Base-by-base conservation (phyloP, 2,329 filamentous ascomycete species). In the Zasmidium citrigriseum region DNA sequence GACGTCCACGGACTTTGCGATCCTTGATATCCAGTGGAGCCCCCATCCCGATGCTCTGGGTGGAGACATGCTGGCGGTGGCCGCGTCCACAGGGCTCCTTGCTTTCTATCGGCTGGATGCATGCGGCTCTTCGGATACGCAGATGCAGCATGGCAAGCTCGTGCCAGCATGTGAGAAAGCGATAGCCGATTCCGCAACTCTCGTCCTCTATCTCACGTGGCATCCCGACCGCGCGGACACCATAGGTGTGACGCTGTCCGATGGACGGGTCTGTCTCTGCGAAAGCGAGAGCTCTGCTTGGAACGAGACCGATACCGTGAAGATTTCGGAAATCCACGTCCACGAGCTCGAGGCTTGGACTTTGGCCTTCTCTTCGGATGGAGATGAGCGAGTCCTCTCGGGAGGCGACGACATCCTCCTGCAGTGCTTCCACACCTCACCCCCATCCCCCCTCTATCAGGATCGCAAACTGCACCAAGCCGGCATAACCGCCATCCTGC, bases 1-100 rank as follows among this genome's bases (percentile, higher is more conserved):
- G 16, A 38, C 60, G 21, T 49, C 61, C 54, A 66, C 68, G 64
- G 58, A 65, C 51, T 60, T 56, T 57, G 54, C 61, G 14, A 62
- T 97, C 24, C 82, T 97, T 54, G 93, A 97, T 71, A 78, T 97
- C 25, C 90, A 93, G 66, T 98, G 97, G 73, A 85, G 88, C 60
- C 85, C 83, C 1, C 70, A 75, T 52, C 72, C 79, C 50, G 52
- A 60, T 1, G 25, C 4, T 21, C 46, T 41, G 44, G 53, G 48
- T 56, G 55, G 46, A 74, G 51, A 80, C 27, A 76, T 89, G 2
- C 81, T 96, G 54, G 91, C 86, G 10, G 86, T 88, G 2, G 90
- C 91, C 9, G 90, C 89, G 1, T 96, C 91, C 61, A 90, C 89
- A 0, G 90, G 89, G 0, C 82, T 82, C 0, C 76, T 96, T 12